Evolutionary conservation across 805 yeast genomes (phyloP).

Genomic region (Candida broadrunensis): DNA sequence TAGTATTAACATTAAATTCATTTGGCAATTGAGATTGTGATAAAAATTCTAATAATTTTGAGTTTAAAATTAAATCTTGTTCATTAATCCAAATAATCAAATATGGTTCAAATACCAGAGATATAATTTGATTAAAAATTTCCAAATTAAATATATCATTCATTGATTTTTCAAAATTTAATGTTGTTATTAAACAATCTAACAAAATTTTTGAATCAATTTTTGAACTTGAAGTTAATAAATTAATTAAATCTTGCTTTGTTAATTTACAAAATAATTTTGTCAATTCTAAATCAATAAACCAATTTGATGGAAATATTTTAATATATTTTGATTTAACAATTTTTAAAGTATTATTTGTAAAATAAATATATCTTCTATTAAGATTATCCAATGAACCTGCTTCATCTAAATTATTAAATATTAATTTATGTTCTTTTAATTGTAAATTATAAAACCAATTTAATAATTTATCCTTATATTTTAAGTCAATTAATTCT

Average conservation of each 20-base stretch:
- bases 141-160: slow-evolving; percentile 57
- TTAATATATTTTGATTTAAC: slow-evolving; percentile 50
- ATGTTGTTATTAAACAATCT: slow-evolving; percentile 66
- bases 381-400: slow-evolving; percentile 86
- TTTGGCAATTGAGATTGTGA: slow-evolving; percentile 53
- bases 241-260: slow-evolving; percentile 50
- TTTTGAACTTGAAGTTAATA: slow-evolving; percentile 23
- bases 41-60: slow-evolving; percentile 63
- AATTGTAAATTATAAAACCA: slow-evolving; percentile 74
- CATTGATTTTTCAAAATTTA: slow-evolving; percentile 79
- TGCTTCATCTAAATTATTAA: slow-evolving; percentile 83
- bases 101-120: slow-evolving; percentile 77
- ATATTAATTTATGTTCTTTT: slow-evolving; percentile 72
- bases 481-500: slow-evolving; percentile 58
- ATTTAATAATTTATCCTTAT: slow-evolving; percentile 55
- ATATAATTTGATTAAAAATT: slow-evolving; percentile 47
- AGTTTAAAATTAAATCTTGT: slow-evolving; percentile 65
- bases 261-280: slow-evolving; percentile 67
- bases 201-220: slow-evolving; percentile 65
- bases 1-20: slow-evolving; percentile 22
- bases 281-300: slow-evolving; percentile 60
- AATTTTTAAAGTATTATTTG: slow-evolving; percentile 58
- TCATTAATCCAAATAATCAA: slow-evolving; percentile 81
- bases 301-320: slow-evolving; percentile 73
- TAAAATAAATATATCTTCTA: slow-evolving; percentile 76